phyloP scores from a whole-genome alignment of 768 basidiomycete species.

The Tephrocybe sp. region DNA sequence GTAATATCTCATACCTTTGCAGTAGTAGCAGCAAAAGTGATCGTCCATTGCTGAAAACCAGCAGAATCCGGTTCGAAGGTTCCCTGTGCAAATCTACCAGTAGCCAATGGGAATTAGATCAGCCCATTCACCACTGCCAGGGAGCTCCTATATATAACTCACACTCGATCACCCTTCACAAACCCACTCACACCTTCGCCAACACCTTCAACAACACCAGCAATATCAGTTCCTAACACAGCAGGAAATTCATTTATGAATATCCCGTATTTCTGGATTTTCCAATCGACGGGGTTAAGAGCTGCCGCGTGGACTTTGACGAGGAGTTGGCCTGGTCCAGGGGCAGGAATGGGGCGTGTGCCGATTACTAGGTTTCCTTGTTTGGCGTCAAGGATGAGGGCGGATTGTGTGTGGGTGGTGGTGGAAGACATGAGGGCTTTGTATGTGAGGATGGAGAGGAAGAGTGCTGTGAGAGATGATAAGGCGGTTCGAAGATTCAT shows the following conservation, averaged over 20 bases:
- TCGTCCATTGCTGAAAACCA: constrained; percentile 48
- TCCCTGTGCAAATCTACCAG: constrained; percentile 37
- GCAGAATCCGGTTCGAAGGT: constrained; percentile 34
- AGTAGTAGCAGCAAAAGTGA: no score
- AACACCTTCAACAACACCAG: constrained; percentile 49
- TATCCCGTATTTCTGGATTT: constrained; percentile 39
- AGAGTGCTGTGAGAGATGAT: no score
- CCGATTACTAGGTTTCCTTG: constrained; percentile 19
- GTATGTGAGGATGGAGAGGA: no score
- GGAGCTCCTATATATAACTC: constrained; percentile 18
- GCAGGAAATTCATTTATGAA: constrained; percentile 43
- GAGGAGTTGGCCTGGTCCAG: constrained; percentile 38
- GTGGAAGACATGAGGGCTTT: no score
- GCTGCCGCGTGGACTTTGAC: constrained; percentile 37
- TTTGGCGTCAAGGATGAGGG: constrained; percentile 20
- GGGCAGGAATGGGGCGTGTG: constrained; percentile 19
- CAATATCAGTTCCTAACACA: constrained; percentile 45
- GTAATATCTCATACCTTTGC: no score
- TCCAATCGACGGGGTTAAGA: constrained; percentile 53
- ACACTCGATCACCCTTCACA: constrained; percentile 55
- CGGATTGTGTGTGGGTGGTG: no score
- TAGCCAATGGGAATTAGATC: no score
- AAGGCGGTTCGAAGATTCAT: no score
- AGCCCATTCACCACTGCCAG: no score
- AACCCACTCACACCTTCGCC: constrained; percentile 51